A percentile compares a stretch with the other conserved stretches of the same genome.
These are phyloP conservation scores for Filobasidium floriforme DNA, from an alignment of 768 basidiomycete species.

Conservation along the genomic window DNA sequence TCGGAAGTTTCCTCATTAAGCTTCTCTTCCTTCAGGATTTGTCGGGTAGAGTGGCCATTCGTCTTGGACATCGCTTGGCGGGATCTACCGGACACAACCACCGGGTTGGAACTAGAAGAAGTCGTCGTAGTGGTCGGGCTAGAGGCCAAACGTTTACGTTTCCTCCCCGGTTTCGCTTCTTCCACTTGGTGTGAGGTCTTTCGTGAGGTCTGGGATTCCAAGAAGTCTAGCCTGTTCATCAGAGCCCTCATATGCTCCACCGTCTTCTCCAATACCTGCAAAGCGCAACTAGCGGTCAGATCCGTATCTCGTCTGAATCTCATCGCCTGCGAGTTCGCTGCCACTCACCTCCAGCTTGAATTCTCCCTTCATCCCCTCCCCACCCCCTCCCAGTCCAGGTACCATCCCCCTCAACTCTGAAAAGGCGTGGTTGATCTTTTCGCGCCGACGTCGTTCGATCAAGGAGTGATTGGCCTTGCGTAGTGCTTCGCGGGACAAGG, in stretches of 20 bases:
- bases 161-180: not conserved
- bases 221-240: conserved; percentile 52
- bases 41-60: too few species aligned
- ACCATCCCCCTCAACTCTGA: conserved; percentile 69
- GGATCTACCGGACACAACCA: too few species aligned
- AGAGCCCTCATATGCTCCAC: conserved; percentile 71
- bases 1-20: too few species aligned
- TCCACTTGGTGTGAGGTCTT: not conserved
- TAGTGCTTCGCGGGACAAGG: conserved; percentile 60
- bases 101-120: not conserved
- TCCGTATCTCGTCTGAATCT: too few species aligned
- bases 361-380: conserved; percentile 65
- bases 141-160: not conserved
- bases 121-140: too few species aligned
- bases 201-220: conserved; percentile 40
- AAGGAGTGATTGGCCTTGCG: conserved; percentile 89
- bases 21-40: too few species aligned
- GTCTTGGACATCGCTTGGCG: not conserved
- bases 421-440: conserved; percentile 91
- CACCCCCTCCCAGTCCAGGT: conserved; percentile 52
- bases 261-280: conserved; percentile 58
- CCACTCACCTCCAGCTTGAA: conserved; percentile 81
- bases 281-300: too few species aligned
- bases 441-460: conserved; percentile 86
- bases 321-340: too few species aligned